Evolutionary conservation across 1,139 yeast genomes (phyloP), one percentile per base, ranked within the genome.

Genomic region (Candida tetrigidarum): DNA sequence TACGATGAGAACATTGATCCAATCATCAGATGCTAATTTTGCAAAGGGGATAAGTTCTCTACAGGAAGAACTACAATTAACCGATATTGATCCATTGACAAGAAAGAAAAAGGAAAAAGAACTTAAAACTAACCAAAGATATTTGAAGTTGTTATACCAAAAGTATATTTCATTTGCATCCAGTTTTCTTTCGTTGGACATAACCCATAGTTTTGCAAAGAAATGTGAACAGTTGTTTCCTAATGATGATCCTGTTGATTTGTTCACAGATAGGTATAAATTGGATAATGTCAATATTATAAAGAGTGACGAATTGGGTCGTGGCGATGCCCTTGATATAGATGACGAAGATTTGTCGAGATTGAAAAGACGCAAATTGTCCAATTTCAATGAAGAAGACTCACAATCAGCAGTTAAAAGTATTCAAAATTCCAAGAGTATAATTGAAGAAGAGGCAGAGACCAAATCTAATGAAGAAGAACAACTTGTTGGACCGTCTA

Each of bases 1-100:
- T 27, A 88, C 86, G 57, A 88, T 92, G 14, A 83, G 93, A 53
- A 90, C 91, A 10, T 74, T 90, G 37, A 86, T 93, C 60, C 98
- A 93, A 64, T 62, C 67, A 12, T 68, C 77, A 1, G 68, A 70
- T 43, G 65, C 76, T 5, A 67, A 63, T 48, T 58, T 74, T 30
- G 58, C 70, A 14, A 70, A 69, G 44, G 77, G 68, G 40, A 65
- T 72, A 18, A 59, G 67, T 4, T 42, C 46, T 8, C 44, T 59
- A 19, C 52, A 57, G 9, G 60, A 63, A 43, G 55, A 55, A 46
- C 39, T 59, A 10, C 51, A 53, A 30, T 12, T 44, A 5, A 44
- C 53, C 12, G 43, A 51, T 20, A 34, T 51, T 11, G 55, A 52
- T 34, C 54, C 57, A 1, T 56, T 67, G 46, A 48, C 59, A 23